Evolutionary conservation across 495 filamentous ascomycete species (phyloP), one percentile per base, ranked within the genome.

Genomic region (Chaetomium cochliodes): DNA sequence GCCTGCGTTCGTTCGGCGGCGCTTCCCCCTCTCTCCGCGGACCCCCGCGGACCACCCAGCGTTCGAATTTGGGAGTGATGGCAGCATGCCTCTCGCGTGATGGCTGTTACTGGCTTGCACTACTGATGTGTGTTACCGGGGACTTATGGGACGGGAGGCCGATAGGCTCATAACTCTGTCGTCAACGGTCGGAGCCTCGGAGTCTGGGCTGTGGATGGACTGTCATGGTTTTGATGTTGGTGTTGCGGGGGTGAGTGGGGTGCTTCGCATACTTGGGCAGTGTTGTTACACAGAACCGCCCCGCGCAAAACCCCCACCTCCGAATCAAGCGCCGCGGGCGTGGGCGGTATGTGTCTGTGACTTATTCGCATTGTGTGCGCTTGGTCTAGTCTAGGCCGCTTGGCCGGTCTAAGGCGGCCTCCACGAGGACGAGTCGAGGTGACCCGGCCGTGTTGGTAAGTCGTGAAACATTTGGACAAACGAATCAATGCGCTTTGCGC

Each of bases 261-360:
- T 20, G 47, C n/a, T 50, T 25, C 7, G 22, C 49, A 5, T 30
- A 13, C 49, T 13, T 18, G 9, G 18, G 28, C n/a, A 7, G 16
- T 4, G 23, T 23, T 39, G 53, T 54, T 33, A 33, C 51, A 54
- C 51, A 56, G 39, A 11, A 22, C 23, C 22, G 23, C 37, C 39
- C 22, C 56, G 20, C 15, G 5, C 30, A n/a, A n/a, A 16, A 12
- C 25, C 25, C 25, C 51, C 28, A 55, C 52, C 33, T 23, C 54
- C 39, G 39, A 22, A 28, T 46, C 56, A 46, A 58, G 39, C 56
- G 56, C 39, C 23, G 57, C 42, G 57, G 25, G 42, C 15, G 23
- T 33, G 33, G 7, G 23, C n/a, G 28, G 52, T 20, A 41, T 56
- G 56, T 8, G 56, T 55, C 20, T 37, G 54, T 42, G 54, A 20